Conservation (phyloP, 164 flowering plant genomes). For the Stephania yunnanensis region DNA sequence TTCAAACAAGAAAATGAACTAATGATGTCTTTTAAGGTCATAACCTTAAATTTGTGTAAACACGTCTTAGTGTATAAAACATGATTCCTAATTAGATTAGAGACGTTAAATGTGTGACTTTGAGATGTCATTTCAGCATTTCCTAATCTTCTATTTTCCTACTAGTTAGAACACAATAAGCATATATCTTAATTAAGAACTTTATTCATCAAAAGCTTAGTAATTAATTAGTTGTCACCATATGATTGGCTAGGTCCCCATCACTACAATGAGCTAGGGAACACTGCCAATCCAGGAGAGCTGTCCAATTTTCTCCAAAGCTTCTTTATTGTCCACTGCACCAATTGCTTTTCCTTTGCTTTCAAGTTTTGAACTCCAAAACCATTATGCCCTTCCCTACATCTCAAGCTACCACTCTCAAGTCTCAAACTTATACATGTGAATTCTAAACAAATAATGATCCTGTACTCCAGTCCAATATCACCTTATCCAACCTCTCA, state of each 20-base stretch:
- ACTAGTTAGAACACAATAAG: no score
- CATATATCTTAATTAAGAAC: no score
- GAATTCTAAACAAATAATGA: neutral
- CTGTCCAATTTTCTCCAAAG: neutral
- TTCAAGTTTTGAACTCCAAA: neutral
- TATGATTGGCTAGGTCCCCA: neutral
- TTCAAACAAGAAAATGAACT: no score
- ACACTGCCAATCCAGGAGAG: neutral
- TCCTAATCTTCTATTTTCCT: no score
- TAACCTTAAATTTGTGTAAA: no score
- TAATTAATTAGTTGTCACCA: no score
- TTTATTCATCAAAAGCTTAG: no score
- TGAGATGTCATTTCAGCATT: no score
- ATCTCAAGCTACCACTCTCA: neutral
- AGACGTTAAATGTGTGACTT: no score
- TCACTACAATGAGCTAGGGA: neutral
- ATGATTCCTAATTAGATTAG: no score
- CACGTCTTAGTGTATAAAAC: no score
- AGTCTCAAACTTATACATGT: neutral
- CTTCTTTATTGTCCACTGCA: neutral
- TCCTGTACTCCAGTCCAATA: neutral
- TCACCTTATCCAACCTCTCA: neutral
- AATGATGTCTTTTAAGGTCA: no score
- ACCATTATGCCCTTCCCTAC: neutral
- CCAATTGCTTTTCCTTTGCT: neutral